A percentile compares a stretch with the other conserved stretches of the same genome.
phyloP scores from a whole-genome alignment of 352 stramenopile genomes.

The Pythium apleroticum region DNA sequence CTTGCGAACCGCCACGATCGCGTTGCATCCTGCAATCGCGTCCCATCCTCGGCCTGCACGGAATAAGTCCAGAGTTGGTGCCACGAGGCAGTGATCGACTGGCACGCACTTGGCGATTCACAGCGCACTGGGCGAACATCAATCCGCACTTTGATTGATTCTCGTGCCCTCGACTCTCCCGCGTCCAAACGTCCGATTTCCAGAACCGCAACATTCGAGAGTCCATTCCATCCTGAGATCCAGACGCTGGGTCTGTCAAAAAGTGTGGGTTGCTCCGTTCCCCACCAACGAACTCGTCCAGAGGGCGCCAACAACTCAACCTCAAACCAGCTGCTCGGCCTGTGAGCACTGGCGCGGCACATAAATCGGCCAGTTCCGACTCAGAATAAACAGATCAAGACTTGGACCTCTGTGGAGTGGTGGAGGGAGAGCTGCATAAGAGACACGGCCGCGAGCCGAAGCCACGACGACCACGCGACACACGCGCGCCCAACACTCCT shows the following conservation, averaged over 20 bases:
- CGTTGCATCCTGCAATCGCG: neutral
- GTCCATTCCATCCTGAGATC: conserved; percentile 1
- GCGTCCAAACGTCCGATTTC: neutral
- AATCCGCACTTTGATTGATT: neutral
- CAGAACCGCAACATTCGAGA: neutral
- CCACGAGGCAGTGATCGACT: neutral
- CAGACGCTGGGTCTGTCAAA: neutral
- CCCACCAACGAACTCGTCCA: conserved; percentile 11
- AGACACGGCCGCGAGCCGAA: conserved; percentile 21
- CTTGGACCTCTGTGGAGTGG: conserved; percentile 21
- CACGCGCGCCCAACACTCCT: neutral
- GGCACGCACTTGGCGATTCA: conserved; percentile 12
- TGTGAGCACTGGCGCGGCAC: conserved; percentile 7
- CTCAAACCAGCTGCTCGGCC: conserved; percentile 20
- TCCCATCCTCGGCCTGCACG: conserved; percentile 15
- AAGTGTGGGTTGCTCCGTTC: neutral
- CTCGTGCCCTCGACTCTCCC: neutral
- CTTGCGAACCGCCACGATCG: conserved; percentile 16
- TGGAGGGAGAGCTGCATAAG: conserved; percentile 25
- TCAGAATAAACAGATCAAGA: conserved; percentile 31
- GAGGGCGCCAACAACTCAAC: conserved; percentile 5
- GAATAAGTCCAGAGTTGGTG: conserved; percentile 15
- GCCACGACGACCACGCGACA: conserved; percentile 17
- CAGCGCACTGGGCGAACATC: neutral
- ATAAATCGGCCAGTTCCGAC: conserved; percentile 25